These are phyloP conservation scores for Debaryomycetaceae sp. DNA, from an alignment of 1,139 yeast genomes.

Conservation along the genomic window DNA sequence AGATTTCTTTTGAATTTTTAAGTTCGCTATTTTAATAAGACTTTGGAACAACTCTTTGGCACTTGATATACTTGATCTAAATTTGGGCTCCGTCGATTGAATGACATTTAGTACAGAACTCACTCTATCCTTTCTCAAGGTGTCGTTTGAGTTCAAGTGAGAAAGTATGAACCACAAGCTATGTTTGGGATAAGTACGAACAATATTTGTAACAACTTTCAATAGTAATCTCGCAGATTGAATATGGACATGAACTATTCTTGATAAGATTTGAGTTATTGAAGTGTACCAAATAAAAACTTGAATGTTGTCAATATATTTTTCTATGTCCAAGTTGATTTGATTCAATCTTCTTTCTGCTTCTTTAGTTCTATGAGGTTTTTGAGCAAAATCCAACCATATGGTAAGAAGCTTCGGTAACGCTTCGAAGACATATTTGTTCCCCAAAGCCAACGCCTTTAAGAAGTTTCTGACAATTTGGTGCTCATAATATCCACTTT, in stretches of 20 bases:
- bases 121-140: constrained; percentile 53
- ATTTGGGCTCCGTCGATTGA: constrained; percentile 10
- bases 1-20: constrained; percentile 34
- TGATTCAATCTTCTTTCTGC: constrained; percentile 39
- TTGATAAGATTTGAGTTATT: constrained; percentile 78
- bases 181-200: constrained; percentile 71
- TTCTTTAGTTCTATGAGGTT: constrained; percentile 21
- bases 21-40: constrained; percentile 35
- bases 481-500: constrained; percentile 63
- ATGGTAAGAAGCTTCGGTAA: constrained; percentile 85
- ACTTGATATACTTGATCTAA: constrained; percentile 14
- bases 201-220: constrained; percentile 53
- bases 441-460: constrained; percentile 66
- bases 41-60: constrained; percentile 35
- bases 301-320: constrained; percentile 48
- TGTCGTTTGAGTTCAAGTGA: constrained; percentile 65
- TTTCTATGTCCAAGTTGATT: constrained; percentile 53
- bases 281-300: constrained; percentile 78
- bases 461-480: constrained; percentile 64
- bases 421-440: constrained; percentile 74
- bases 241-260: constrained; percentile 64
- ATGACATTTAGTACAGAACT: constrained; percentile 21
- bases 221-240: constrained; percentile 57
- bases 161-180: constrained; percentile 84
- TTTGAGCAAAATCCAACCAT: constrained; percentile 82